Base-by-base conservation (phyloP, 2,329 filamentous ascomycete species). In the Trichothecium sympodiale region DNA sequence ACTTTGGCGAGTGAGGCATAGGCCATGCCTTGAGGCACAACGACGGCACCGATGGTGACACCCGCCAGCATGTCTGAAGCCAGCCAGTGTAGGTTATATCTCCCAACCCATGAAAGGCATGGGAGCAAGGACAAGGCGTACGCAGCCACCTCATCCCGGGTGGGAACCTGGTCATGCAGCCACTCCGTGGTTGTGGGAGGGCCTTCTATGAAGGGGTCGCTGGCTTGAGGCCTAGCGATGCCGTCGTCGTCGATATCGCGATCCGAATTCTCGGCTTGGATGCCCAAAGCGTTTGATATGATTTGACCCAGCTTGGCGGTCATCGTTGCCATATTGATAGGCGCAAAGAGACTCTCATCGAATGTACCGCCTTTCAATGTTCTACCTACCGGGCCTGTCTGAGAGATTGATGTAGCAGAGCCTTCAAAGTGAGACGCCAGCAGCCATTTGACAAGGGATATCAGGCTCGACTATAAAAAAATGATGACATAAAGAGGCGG, bases 1-100 rank as follows among this genome's bases (percentile, higher is more conserved):
- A 96, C 69, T 41, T 80, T 72, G 31, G 89, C 89, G 17, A 96
- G 69, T 41, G 79, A 68, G 20, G 89, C 88, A 59, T 96, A 96
- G 1, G 89, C 88, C 89, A 96, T 95, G 42, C 86, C 82, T 55
- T 96, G 89, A 5, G 89, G 89, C n/a, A 96, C 84, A 17, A 95
- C 87, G 17, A 76, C 65, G 26, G 69, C 68, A n/a, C 72, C 71
- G 38, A 75, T 69, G 3, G 72, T 76, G 38, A 59, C 47, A 18
- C 61, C 89, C 40, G 91, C 89, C 38, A 96, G 79, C 32, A 96
- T 59, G 61, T 98, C 91, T 49, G 91, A 91, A 13, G 77, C 57
- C 5, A 95, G 60, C 91, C 91, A 98, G 63, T 87, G 79, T 4
- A 79, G 9, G 54, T 98, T 98, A 64, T 98, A 98, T 46, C 79